These are phyloP conservation scores for Jatropha curcas DNA, from an alignment of 345 rosid species.

Conservation along the genomic window DNA sequence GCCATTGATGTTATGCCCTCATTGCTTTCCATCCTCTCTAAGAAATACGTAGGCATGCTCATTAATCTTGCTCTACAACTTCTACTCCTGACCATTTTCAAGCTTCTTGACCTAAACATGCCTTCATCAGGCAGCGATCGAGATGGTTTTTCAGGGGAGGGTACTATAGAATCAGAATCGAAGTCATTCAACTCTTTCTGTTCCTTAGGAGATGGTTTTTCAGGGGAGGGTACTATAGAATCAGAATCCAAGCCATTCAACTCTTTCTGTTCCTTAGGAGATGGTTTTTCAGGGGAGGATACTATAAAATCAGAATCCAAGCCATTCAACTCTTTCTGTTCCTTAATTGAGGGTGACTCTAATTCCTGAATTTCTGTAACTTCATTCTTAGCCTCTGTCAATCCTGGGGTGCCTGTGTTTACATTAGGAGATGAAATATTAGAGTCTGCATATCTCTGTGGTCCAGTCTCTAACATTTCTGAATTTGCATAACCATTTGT, in stretches of 20 bases:
- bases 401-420: constrained; percentile 20
- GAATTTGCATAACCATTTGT: constrained; percentile 30
- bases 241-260: constrained; percentile 19
- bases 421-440: constrained; percentile 20
- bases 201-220: constrained; percentile 41
- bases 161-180: constrained; percentile 29
- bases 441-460: constrained; percentile 16
- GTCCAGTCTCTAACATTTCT: constrained; percentile 8
- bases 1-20: constrained; percentile 37
- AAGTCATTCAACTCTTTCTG: constrained; percentile 18
- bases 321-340: constrained; percentile 23
- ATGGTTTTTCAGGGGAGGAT: constrained; percentile 43
- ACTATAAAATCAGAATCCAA: constrained; percentile 28
- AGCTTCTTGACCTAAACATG: constrained; percentile 34
- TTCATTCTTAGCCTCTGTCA: constrained; percentile 33
- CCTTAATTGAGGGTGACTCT: constrained; percentile 27
- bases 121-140: constrained; percentile 41
- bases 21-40: constrained; percentile 36
- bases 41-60: constrained; percentile 28
- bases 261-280: constrained; percentile 36
- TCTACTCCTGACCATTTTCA: constrained; percentile 57
- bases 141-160: constrained; percentile 43
- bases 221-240: constrained; percentile 40
- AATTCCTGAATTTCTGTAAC: constrained; percentile 31
- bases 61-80: constrained; percentile 63